Conservation (phyloP, 352 stramenopile species). For the Phytophthora pistaciae region DNA sequence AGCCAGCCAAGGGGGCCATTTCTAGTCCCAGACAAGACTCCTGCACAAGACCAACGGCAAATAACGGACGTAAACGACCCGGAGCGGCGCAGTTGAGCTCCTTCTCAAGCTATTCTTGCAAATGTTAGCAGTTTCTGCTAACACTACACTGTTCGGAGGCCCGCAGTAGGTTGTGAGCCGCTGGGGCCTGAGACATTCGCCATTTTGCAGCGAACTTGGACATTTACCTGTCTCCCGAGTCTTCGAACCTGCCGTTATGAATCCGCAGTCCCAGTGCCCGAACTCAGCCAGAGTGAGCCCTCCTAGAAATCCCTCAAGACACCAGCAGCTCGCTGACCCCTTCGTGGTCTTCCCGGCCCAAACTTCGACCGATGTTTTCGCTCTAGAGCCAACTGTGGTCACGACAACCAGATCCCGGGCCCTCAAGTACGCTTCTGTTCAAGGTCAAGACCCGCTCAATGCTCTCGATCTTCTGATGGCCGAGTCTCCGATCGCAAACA, state of each 20-base stretch:
- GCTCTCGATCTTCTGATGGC: constrained; percentile 4
- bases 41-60: constrained; percentile 17
- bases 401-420: background rate
- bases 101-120: constrained; percentile 28
- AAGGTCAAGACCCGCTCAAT: constrained; percentile 9
- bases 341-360: constrained; percentile 3
- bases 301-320: background rate
- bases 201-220: constrained; percentile 18
- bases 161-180: constrained; percentile 4
- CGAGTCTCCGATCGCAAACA: constrained; percentile 4
- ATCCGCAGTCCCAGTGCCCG: constrained; percentile 3
- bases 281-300: background rate
- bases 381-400: constrained; percentile 11
- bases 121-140: constrained; percentile 19
- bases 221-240: constrained; percentile 11
- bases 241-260: constrained; percentile 14
- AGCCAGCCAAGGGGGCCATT: background rate
- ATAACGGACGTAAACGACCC: constrained; percentile 37
- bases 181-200: constrained; percentile 24
- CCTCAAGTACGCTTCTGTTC: background rate
- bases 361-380: background rate
- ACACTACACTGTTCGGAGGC: constrained; percentile 8
- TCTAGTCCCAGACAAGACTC: constrained; percentile 4
- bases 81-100: background rate
- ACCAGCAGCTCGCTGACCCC: constrained; percentile 3